Base-by-base conservation (phyloP, 441 rosid species). In the Hura crepitans region DNA sequence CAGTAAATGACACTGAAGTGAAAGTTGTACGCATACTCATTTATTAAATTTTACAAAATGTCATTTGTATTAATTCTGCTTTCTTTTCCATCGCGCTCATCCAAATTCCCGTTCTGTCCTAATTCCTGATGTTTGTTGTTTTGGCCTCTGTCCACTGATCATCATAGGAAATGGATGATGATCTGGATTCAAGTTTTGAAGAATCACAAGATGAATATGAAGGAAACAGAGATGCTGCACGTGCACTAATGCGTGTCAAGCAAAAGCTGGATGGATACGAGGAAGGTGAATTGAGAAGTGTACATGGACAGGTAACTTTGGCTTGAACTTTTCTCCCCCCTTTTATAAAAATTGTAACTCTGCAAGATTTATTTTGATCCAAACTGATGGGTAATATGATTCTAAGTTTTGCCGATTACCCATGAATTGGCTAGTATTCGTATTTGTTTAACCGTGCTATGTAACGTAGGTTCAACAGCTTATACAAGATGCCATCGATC, bases 191-290 rank as follows among this genome's bases (percentile, higher is more conserved):
- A 68, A 80, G 84, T 80, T 77, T 89, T 76, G 99, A 89, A 72
- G 92, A 83, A 68, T 71, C 81, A 59, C 85, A 86, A 69, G 96
- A 86, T 71, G 93, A 85, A 75, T 77, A 81, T 54, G 97, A 93
- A 76, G 99, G 98, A 28, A 96, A 96, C 79, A 91, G 86, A 82
- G 99, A 93, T 81, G 99, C 96, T 68, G 81, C 95, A 0, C 90
- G 99, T 67, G 99, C 99, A 61, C 81, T 96, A 70, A 77, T 96
- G 87, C 96, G 99, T 31, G 98, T 88, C 47, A 96, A 91, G 85
- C 92, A 92, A 76, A 96, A 96, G 77, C 88, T 96, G 45, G 99
- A 96, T 79, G 99, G 99, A 54, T 96, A 96, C 68, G 99, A 96
- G 75, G 99, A 83, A 74, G 98, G 98, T 60, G 99, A 91, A 87